Evolutionary conservation across 2,329 filamentous ascomycete species (phyloP).

Genomic region (Aspergillus neoniger): DNA sequence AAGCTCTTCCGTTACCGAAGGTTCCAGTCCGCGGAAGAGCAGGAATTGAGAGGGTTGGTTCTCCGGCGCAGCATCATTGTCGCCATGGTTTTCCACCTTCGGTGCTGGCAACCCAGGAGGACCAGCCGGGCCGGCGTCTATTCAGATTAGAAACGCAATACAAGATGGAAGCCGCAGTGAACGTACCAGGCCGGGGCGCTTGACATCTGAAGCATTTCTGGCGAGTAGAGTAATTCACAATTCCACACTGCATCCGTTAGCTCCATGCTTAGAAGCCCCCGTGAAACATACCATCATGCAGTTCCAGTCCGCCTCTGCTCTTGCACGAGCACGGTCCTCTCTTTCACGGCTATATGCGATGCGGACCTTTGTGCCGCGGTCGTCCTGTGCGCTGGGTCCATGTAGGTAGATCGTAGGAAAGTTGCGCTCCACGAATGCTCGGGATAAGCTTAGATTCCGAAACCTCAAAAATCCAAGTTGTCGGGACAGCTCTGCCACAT

Average conservation of each 20-base stretch:
- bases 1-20: slow-evolving; percentile 70
- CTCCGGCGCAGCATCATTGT: slow-evolving; percentile 57
- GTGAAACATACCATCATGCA: slow-evolving; percentile 51
- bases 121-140: slow-evolving; percentile 31
- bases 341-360: slow-evolving; percentile 57
- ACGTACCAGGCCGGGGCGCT: slow-evolving; percentile 54
- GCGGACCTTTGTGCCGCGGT: slow-evolving; percentile 48
- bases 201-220: slow-evolving; percentile 62
- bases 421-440: slow-evolving; percentile 55
- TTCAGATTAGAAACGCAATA: slow-evolving; percentile 16
- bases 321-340: slow-evolving; percentile 51
- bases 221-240: slow-evolving; percentile 60
- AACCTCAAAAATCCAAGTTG: slow-evolving; percentile 61
- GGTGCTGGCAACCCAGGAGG: slow-evolving; percentile 43
- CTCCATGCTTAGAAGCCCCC: background rate
- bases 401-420: slow-evolving; percentile 54
- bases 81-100: slow-evolving; percentile 53
- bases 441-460: slow-evolving; percentile 50
- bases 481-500: slow-evolving; percentile 52
- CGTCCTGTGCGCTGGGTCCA: slow-evolving; percentile 45
- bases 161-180: background rate
- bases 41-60: slow-evolving; percentile 72
- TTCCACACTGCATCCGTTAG: slow-evolving; percentile 49
- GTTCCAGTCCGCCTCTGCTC: slow-evolving; percentile 58
- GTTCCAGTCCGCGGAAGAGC: slow-evolving; percentile 70